Evolutionary conservation across 345 rosid species (phyloP).

Genomic region (Heritiera littoralis): DNA sequence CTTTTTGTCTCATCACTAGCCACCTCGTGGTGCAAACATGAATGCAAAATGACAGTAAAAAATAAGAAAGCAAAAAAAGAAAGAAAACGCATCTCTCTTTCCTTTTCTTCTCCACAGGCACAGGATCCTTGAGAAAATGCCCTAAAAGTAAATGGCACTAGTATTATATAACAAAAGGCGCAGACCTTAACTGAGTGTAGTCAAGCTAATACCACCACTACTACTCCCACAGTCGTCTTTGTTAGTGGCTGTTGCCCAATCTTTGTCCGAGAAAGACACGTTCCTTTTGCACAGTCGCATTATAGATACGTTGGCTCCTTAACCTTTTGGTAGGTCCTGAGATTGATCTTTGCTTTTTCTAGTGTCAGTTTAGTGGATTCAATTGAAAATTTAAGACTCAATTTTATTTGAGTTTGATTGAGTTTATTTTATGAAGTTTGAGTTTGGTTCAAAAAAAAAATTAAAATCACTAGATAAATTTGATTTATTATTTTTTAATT

Average conservation of each 20-base stretch:
- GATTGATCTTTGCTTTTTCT: no score
- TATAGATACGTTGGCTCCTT: no score
- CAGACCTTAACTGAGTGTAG: neutral
- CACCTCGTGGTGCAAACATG: constrained; percentile 2
- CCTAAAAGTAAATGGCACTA: neutral
- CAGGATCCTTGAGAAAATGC: neutral
- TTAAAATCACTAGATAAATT: no score
- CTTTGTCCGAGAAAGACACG: neutral
- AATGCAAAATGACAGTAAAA: constrained; percentile 6
- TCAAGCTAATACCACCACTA: neutral
- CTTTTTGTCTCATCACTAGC: constrained; percentile 16
- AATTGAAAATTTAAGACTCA: no score
- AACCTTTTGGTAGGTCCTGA: no score
- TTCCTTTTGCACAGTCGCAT: neutral
- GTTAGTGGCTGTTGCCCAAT: constrained; percentile 3
- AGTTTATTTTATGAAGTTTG: no score
- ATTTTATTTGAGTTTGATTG: no score
- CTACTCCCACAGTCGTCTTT: neutral
- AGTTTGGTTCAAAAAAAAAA: no score
- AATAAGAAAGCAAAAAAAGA: constrained; percentile 3
- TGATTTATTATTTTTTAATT: no score
- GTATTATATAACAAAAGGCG: neutral
- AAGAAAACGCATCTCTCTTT: constrained; percentile 22
- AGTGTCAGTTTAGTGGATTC: no score
- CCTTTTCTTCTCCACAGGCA: neutral